phyloP scores from a whole-genome alignment of 495 filamentous ascomycete genomes.

The Aspergillus sclerotioniger region DNA sequence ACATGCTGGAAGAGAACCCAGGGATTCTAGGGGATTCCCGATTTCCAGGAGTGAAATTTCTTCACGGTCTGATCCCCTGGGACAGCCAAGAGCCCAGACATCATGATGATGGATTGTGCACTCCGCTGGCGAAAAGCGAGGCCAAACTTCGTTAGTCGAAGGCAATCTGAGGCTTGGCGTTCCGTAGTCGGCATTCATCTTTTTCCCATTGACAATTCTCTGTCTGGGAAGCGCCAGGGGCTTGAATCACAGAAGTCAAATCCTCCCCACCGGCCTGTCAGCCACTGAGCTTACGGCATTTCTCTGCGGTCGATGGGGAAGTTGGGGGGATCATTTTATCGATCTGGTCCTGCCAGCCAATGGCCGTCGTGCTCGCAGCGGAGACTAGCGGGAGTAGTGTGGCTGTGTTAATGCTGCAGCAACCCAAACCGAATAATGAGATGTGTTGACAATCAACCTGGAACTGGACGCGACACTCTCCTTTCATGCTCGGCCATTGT shows the following conservation, averaged over 20 bases:
- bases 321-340: not conserved
- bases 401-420: not conserved
- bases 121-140: slow-evolving; percentile 1
- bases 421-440: not conserved
- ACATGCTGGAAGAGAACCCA: not conserved
- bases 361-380: not conserved
- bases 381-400: not conserved
- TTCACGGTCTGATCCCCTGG: not conserved
- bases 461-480: too few relatives aligned
- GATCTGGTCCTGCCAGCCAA: not conserved
- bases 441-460: not conserved
- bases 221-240: not conserved
- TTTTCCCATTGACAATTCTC: not conserved
- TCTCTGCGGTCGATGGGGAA: not conserved
- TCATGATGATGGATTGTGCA: slow-evolving; percentile 1
- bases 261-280: not conserved
- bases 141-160: not conserved
- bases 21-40: not conserved
- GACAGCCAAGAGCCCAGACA: not conserved
- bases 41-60: not conserved
- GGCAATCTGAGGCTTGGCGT: slow-evolving; percentile 2
- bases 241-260: not conserved
- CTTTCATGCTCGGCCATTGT: not conserved
- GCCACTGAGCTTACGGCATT: not conserved
- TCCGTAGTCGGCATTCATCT: not conserved